Conservation (phyloP, 2,329 filamentous ascomycete species). For the Monosporascus cannonballus region DNA sequence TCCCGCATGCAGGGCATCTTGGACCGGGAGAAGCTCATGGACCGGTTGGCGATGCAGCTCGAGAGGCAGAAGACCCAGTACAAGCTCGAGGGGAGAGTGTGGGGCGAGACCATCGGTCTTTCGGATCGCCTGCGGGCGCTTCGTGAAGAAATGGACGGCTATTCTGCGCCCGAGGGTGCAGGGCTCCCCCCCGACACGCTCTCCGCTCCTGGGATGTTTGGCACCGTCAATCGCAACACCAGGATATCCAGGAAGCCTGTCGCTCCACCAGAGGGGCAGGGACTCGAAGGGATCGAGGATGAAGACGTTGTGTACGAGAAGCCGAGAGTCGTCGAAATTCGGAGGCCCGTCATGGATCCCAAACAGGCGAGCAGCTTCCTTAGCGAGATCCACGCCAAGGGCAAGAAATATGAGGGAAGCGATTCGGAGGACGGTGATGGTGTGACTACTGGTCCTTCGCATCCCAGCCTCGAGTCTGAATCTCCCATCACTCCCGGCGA, state of each 20-base stretch:
- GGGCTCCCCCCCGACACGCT: constrained; percentile 39
- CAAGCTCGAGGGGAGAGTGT: constrained; percentile 89
- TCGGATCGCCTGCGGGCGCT: constrained; percentile 89
- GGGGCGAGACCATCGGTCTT: constrained; percentile 75
- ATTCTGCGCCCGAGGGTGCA: constrained; percentile 40
- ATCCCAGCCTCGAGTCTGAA: constrained; percentile 67
- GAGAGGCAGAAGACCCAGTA: constrained; percentile 97
- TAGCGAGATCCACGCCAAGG: constrained; percentile 68
- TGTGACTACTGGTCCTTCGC: constrained; percentile 67
- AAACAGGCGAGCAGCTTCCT: constrained; percentile 62
- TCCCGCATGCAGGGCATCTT: constrained; percentile 84
- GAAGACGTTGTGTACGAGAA: constrained; percentile 69
- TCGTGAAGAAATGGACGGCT: constrained; percentile 86
- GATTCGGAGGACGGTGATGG: constrained; percentile 67
- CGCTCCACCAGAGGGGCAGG: constrained; percentile 25
- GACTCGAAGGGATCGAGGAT: constrained; percentile 34
- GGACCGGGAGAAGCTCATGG: constrained; percentile 88
- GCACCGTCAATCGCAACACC: constrained; percentile 60
- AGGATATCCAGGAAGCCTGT: constrained; percentile 51
- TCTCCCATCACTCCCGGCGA: constrained; percentile 63
- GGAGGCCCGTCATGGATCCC: constrained; percentile 58
- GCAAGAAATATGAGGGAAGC: constrained; percentile 66
- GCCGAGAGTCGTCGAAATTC: constrained; percentile 72
- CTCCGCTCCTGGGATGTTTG: constrained; percentile 54
- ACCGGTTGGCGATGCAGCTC: constrained; percentile 87